phyloP scores from a whole-genome alignment of 2,329 filamentous ascomycete species.

The Beauveria brongniartii region DNA sequence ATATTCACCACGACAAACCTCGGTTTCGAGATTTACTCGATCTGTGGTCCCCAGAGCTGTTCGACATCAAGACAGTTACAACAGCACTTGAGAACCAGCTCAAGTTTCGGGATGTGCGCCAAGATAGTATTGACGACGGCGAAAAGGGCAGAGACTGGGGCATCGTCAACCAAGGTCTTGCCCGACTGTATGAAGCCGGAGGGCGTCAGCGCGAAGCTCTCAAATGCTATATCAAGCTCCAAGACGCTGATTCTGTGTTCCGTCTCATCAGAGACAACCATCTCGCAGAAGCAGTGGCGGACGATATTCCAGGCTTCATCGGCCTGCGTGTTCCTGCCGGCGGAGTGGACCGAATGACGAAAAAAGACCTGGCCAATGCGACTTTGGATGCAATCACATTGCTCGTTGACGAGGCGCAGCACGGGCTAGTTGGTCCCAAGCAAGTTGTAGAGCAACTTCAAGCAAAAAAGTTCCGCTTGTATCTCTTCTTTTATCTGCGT shows the following conservation, averaged over 20 bases:
- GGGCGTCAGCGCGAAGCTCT: conserved; percentile 78
- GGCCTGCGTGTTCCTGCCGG: conserved; percentile 73
- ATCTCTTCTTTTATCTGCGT: conserved; percentile 87
- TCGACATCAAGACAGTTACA: conserved; percentile 68
- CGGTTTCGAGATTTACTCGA: conserved; percentile 74
- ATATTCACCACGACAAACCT: conserved; percentile 68
- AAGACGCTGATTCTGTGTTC: conserved; percentile 88
- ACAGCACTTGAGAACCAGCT: conserved; percentile 77
- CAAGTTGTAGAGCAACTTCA: conserved; percentile 73
- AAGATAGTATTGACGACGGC: conserved; percentile 68
- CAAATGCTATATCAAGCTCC: conserved; percentile 79
- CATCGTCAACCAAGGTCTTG: conserved; percentile 79
- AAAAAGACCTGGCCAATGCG: conserved; percentile 66
- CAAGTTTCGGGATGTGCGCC: conserved; percentile 62
- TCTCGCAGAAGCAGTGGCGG: conserved; percentile 78
- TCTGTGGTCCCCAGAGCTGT: conserved; percentile 75
- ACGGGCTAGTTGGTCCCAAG: conserved; percentile 72
- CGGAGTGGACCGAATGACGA: conserved; percentile 55
- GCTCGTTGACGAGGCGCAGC: conserved; percentile 83
- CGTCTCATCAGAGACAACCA: conserved; percentile 78
- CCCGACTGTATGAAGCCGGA: conserved; percentile 74
- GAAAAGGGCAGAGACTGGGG: conserved; percentile 74
- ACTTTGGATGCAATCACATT: conserved; percentile 78
- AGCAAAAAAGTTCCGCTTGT: conserved; percentile 57
- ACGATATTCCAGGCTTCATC: conserved; percentile 86